These are phyloP conservation scores for Fusarium sp. DNA, from an alignment of 2,329 filamentous ascomycete species.

Conservation along the genomic window DNA sequence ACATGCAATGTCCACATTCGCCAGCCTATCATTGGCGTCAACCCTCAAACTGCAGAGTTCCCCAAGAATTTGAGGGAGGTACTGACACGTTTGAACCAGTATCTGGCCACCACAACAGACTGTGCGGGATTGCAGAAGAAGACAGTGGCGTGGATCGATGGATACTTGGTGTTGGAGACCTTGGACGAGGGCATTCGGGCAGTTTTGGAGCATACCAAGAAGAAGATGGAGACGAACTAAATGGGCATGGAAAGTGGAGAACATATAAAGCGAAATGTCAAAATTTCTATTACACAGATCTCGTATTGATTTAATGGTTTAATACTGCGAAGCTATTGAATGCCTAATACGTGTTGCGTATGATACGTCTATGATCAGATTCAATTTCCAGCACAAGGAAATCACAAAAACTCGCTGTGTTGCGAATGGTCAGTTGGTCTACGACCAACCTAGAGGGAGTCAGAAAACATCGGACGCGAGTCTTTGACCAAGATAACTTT, in stretches of 20 bases:
- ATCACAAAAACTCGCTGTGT: too few relatives aligned
- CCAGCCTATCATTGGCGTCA: slow-evolving; percentile 77
- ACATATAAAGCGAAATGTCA: slow-evolving; percentile 8
- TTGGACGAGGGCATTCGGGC: slow-evolving; percentile 70
- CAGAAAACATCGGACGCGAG: too few relatives aligned
- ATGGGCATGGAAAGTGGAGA: slow-evolving; percentile 3
- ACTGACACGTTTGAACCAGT: slow-evolving; percentile 73
- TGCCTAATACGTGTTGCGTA: too few relatives aligned
- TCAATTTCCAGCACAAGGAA: too few relatives aligned
- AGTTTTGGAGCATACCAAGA: slow-evolving; percentile 69
- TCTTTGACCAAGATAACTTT: too few relatives aligned
- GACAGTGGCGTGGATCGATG: slow-evolving; percentile 68
- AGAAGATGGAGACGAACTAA: slow-evolving; percentile 44
- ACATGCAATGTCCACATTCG: slow-evolving; percentile 81
- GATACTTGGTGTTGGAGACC: slow-evolving; percentile 63
- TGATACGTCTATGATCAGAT: too few relatives aligned
- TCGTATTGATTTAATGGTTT: neutral
- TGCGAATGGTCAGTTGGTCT: neutral
- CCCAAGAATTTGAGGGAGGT: slow-evolving; percentile 78
- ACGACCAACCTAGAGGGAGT: too few relatives aligned
- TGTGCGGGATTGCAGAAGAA: slow-evolving; percentile 63
- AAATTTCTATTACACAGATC: neutral
- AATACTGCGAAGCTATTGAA: neutral
- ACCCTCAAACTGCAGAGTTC: slow-evolving; percentile 77
- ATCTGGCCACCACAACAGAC: slow-evolving; percentile 63